Evolutionary conservation across 108 stramenopile genomes (phyloP).

Genomic region (Pseudonitzschia delicatissima): DNA sequence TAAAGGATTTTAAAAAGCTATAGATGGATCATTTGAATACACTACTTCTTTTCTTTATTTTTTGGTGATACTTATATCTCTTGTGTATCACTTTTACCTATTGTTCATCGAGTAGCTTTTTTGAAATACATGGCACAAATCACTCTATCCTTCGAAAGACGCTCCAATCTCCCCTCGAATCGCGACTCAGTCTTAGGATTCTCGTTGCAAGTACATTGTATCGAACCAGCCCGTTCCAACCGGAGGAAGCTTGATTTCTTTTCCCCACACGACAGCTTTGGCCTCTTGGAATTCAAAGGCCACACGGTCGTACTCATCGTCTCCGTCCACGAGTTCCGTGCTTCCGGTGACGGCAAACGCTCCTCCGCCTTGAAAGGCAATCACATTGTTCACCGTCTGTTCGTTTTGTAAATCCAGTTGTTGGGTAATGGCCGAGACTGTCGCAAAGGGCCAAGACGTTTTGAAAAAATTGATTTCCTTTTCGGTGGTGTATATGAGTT

Average conservation of each 20-base stretch:
- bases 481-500: slow-evolving; percentile 33
- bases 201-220: slow-evolving; percentile 30
- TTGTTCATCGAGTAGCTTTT: too few relatives aligned
- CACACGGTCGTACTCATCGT: slow-evolving; percentile 25
- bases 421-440: slow-evolving; percentile 19
- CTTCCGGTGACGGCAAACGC: slow-evolving; percentile 24
- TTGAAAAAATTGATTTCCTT: slow-evolving; percentile 39
- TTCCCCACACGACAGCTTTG: slow-evolving; percentile 12
- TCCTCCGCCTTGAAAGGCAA: slow-evolving; percentile 26
- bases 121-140: neutral
- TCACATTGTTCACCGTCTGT: slow-evolving; percentile 14
- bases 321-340: neutral
- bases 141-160: slow-evolving; percentile 20
- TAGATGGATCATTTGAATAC: too few relatives aligned
- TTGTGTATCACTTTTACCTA: too few relatives aligned
- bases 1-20: too few relatives aligned
- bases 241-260: slow-evolving; percentile 19
- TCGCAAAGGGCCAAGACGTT: slow-evolving; percentile 31
- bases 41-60: too few relatives aligned
- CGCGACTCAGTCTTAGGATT: slow-evolving; percentile 18
- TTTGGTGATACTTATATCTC: neutral
- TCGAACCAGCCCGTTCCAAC: slow-evolving; percentile 35
- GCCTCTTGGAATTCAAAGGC: slow-evolving; percentile 23
- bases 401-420: slow-evolving; percentile 13
- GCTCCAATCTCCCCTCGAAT: slow-evolving; percentile 23